A percentile compares a stretch with the other conserved stretches of the same genome.
Evolutionary conservation across 352 stramenopile species (phyloP).

Genomic region (Phytophthora pinifolia): DNA sequence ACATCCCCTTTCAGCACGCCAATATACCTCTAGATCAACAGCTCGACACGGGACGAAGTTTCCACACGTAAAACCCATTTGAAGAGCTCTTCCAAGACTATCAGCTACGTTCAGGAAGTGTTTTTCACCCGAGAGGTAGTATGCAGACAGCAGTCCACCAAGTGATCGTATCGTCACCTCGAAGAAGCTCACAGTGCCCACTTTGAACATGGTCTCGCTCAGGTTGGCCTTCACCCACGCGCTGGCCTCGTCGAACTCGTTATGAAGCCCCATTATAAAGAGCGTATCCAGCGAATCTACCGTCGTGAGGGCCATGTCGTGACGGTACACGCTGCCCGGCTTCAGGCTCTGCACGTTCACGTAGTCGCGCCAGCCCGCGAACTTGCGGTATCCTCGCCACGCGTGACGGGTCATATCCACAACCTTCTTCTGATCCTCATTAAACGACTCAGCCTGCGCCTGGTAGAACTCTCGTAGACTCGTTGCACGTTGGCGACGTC

Average conservation of each 20-base stretch:
- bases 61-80: slow-evolving; percentile 37
- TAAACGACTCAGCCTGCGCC: slow-evolving; percentile 23
- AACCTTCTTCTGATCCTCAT: slow-evolving; percentile 42
- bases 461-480: slow-evolving; percentile 34
- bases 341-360: slow-evolving; percentile 32
- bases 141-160: slow-evolving; percentile 55
- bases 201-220: slow-evolving; percentile 31
- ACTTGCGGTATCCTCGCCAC: slow-evolving; percentile 50
- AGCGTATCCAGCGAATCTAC: slow-evolving; percentile 74
- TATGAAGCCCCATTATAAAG: slow-evolving; percentile 56
- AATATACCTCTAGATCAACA: slow-evolving; percentile 41
- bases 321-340: slow-evolving; percentile 33
- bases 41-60: slow-evolving; percentile 36
- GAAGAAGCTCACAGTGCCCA: slow-evolving; percentile 52
- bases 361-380: slow-evolving; percentile 41
- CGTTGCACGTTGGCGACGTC: not conserved
- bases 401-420: slow-evolving; percentile 58
- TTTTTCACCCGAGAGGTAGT: slow-evolving; percentile 47
- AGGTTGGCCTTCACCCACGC: slow-evolving; percentile 55
- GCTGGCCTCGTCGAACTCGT: slow-evolving; percentile 65
- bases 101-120: slow-evolving; percentile 49
- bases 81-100: slow-evolving; percentile 37
- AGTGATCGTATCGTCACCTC: slow-evolving; percentile 65
- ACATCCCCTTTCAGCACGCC: not conserved
- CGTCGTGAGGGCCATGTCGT: slow-evolving; percentile 67